Base-by-base conservation (phyloP, 2,329 filamentous ascomycete species). In the Colletotrichum brevisporum region DNA sequence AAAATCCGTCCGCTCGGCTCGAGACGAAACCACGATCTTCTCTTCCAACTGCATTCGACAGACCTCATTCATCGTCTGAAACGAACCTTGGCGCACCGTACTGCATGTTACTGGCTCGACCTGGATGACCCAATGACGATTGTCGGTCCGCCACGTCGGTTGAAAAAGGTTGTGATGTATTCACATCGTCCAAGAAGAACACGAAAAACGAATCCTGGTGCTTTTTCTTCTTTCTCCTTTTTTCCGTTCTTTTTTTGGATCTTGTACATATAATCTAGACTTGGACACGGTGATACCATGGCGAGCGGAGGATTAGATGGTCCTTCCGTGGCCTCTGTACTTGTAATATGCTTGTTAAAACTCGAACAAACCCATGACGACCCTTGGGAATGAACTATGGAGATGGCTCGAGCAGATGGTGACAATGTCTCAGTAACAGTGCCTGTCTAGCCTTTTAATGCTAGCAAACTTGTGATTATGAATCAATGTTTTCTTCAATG, bases 271-370 rank as follows among this genome's bases (percentile, higher is more conserved):
- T 58, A 36, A 36, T 36, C 31, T 53, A 60, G 47, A 58, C 55
- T 55, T 54, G 51, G 52, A 39, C 18, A 39, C 64, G 57, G 39
- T 59, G 64, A 68, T 70, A 70, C 63, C 57, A 68, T 63, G 64
- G 58, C 47, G 58, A 63, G 57, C 27, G 63, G 51, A 67, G 63
- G 47, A 63, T 45, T 41, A 54, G 21, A 52, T 6, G 21, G 54
- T 55, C 47, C 57, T 43, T 45, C 47, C 36, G 27, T 57, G 52
- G 58, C 41, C 53, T 21, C 63, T 63, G 63, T 68, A 68, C 21
- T 63, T 70, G 52, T 70, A 70, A 68, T 70, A 59, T 63, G 21
- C 45, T 6, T 26, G 10, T 27, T 10, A 66, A 50, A 24, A 21
- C 45, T 45, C 41, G 41, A 51, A 65, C 54, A 39, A 36, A 45